Base-by-base conservation (phyloP, 371 early-diverging fungal species). In the Circinella umbellata region DNA sequence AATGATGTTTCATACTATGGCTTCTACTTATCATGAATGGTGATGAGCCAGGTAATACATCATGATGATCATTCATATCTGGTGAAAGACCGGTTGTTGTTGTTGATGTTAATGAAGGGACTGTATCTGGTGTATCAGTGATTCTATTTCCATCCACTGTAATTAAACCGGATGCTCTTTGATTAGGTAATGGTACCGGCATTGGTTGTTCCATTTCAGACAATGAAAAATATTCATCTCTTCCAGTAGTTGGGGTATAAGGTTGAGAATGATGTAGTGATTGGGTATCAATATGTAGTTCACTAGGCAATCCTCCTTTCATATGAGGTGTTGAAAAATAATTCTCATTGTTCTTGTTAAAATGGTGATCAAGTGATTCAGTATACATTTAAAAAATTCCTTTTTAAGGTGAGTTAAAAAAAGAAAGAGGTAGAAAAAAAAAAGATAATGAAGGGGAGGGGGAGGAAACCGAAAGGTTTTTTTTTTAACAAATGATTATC, bases 21-120 rank as follows among this genome's bases (percentile, higher is more conserved):
- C 15, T 51, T 51, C 51, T 51, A 13, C 14, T 15, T 7, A 51
- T 51, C 51, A 51, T 51, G 0, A 20, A 18, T n/a, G 51, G 48
- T n/a, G 48, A 49, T 63, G 39, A 34, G 2, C 55, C 51, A 36
- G 66, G 20, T 27, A 51, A 10, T 65, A 37, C 27, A 20, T 48
- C 48, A n/a, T 15, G 15, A 51, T 51, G 17, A 51, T 18, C 51
- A 54, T 65, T 18, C n/a, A 18, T 77, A 71, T 53, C 82, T 77
- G 55, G 72, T 7, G 68, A 69, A 14, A 51, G 51, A 6, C 27
- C 51, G 18, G 54, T 59, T 15, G 64, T 57, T 57, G 57, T 27
- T 34, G 57, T 37, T 3, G 57, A 57, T 7, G 57, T 57, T 27
- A 57, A 57, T n/a, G 57, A 57, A 57, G 57, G 57, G 0, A 57